phyloP scores from a whole-genome alignment of 2,329 filamentous ascomycete species.

The Thermoascus crustaceus region DNA sequence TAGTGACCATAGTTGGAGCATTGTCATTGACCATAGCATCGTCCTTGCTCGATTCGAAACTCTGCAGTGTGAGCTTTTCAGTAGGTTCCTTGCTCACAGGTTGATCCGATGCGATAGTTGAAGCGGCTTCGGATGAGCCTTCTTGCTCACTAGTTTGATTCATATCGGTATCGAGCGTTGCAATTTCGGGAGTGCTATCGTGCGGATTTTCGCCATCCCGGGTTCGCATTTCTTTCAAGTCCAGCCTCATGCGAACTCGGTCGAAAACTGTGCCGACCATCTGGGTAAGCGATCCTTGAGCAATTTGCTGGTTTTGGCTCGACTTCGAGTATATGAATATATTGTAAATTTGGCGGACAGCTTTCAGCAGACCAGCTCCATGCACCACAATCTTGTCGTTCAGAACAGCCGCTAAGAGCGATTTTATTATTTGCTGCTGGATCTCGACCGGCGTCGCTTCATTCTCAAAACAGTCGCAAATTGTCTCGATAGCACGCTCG shows the following conservation, averaged over 20 bases:
- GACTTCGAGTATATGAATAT: conserved; percentile 94
- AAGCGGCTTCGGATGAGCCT: conserved; percentile 34
- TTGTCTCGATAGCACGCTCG: conserved; percentile 95
- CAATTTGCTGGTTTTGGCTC: conserved; percentile 90
- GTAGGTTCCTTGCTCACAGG: conserved; percentile 45
- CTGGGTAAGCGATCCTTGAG: conserved; percentile 91
- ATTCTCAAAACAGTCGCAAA: conserved; percentile 98
- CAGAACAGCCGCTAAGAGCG: conserved; percentile 83
- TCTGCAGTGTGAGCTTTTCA: conserved; percentile 59
- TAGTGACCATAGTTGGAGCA: conserved; percentile 59
- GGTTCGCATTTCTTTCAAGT: conserved; percentile 74
- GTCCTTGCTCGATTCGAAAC: conserved; percentile 61
- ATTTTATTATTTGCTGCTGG: conserved; percentile 97
- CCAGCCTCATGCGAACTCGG: conserved; percentile 75
- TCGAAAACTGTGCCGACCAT: conserved; percentile 99
- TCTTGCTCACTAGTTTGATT: conserved; percentile 42
- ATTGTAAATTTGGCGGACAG: conserved; percentile 96
- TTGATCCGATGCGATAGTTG: conserved; percentile 28
- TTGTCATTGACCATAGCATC: conserved; percentile 59
- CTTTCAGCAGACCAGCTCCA: conserved; percentile 89
- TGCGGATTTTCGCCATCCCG: conserved; percentile 29
- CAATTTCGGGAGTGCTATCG: conserved; percentile 27
- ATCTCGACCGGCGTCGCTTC: conserved; percentile 87
- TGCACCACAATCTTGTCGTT: conserved; percentile 99
- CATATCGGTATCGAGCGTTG: conserved; percentile 32